Conservation (phyloP, 345 rosid genomes). For the Turnera subulata region DNA sequence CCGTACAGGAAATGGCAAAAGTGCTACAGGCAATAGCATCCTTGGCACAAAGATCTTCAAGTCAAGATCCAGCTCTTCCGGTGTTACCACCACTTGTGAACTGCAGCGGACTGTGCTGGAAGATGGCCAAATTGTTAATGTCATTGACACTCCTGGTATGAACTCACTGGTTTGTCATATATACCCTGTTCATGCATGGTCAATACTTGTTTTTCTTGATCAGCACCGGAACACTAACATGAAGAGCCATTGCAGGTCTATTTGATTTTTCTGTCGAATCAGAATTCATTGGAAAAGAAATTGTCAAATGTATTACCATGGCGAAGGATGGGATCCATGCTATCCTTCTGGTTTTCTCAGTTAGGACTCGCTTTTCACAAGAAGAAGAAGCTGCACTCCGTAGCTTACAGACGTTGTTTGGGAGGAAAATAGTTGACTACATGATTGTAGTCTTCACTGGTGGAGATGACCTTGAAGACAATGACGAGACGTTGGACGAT, state of each 20-base stretch:
- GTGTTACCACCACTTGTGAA: constrained; percentile 75
- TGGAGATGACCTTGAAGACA: constrained; percentile 85
- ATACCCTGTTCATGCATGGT: no score
- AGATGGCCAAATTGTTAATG: constrained; percentile 75
- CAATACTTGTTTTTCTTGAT: no score
- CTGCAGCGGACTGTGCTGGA: constrained; percentile 43
- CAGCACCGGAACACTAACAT: no score
- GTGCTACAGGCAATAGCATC: constrained; percentile 89
- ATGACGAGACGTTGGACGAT: constrained; percentile 73
- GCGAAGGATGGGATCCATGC: constrained; percentile 94
- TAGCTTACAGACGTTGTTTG: constrained; percentile 67
- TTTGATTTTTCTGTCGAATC: constrained; percentile 68
- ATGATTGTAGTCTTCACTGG: constrained; percentile 90
- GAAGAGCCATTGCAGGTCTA: constrained; percentile 43
- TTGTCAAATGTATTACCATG: constrained; percentile 69
- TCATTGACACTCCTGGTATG: constrained; percentile 90
- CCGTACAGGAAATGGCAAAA: constrained; percentile 88
- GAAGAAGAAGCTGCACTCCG: constrained; percentile 74
- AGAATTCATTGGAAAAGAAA: constrained; percentile 73
- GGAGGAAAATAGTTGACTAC: constrained; percentile 65
- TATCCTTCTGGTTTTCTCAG: constrained; percentile 66
- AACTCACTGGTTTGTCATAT: not conserved
- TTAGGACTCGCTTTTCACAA: constrained; percentile 56
- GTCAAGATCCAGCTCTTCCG: constrained; percentile 63
- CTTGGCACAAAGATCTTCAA: constrained; percentile 65